Evolutionary conservation across 495 filamentous ascomycete species (phyloP), one percentile per base, ranked within the genome.

Genomic region (Ramalina intermedia): DNA sequence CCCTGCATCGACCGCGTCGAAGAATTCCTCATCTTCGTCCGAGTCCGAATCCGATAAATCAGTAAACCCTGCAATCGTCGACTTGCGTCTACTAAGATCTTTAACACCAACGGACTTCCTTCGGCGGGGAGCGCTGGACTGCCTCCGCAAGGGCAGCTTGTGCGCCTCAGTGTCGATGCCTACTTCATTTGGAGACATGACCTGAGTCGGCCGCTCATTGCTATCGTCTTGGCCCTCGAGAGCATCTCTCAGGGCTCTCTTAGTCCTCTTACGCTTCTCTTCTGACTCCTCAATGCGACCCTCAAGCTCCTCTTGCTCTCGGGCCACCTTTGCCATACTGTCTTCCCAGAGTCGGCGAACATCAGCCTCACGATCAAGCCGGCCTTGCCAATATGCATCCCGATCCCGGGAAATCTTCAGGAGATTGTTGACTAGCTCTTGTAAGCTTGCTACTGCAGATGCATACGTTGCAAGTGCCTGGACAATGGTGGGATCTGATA

Each of bases 261-360:
- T 96, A 1, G 91, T 91, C 44, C 81, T 76, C 60, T 82, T 89
- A 23, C 89, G 74, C 71, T 93, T 96, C 54, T 81, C 77, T 59
- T 96, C 88, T 3, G 89, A 84, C 59, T 94, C 88, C 42, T 85
- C 86, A 56, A 95, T 85, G 52, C 80, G 80, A 18, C 74, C 82
- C 59, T 96, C 84, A 0, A 98, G 72, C 24, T 84, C 78, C 64
- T 96, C 93, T 53, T 98, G 91, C 60, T 98, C 91, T 48, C 81
- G 78, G 26, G 88, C 91, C 20, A 98, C 80, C 44, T 82, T 78
- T 5, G 88, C 85, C 91, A 98, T 96, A 65, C 87, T 96, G 53
- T 96, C 93, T 68, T 98, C 91, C 91, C 93, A 98, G 75, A 98
- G 81, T 40, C 84, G 79, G 24, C 91, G 79, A 58, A 96, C 78